Evolutionary conservation across 805 yeast genomes (phyloP).

Genomic region (Starmerella khaoyaiensis): DNA sequence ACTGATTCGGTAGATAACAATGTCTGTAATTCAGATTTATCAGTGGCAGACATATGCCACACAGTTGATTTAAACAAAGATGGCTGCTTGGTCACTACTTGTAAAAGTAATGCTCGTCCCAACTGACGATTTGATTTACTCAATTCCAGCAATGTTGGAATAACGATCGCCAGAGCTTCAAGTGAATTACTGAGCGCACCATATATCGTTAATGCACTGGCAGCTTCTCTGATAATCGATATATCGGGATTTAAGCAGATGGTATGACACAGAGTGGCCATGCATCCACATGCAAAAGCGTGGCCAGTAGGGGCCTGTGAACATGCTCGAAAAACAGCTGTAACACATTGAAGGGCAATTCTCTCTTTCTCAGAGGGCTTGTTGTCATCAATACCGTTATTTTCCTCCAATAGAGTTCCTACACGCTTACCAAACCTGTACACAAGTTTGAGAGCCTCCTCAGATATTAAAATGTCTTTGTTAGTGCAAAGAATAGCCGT

Average conservation of each 20-base stretch:
- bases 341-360: conserved; percentile 50
- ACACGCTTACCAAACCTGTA: conserved; percentile 17
- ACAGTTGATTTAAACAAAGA: conserved; percentile 29
- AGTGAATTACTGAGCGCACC: conserved; percentile 11
- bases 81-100: conserved; percentile 25
- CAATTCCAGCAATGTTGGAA: conserved; percentile 13
- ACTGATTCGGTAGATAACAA: conserved; percentile 12
- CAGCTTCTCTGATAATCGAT: conserved; percentile 1
- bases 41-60: conserved; percentile 34
- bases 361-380: not conserved
- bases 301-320: conserved; percentile 8
- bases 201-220: conserved; percentile 13
- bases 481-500: conserved; percentile 17
- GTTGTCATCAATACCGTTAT: not conserved
- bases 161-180: conserved; percentile 7
- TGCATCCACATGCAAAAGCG: conserved; percentile 16
- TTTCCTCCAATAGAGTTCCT: conserved; percentile 6
- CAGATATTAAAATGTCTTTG: conserved; percentile 5
- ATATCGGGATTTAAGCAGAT: no score
- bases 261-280: conserved; percentile 8
- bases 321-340: conserved; percentile 35
- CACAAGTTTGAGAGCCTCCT: conserved; percentile 6
- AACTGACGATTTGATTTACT: not conserved
- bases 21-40: conserved; percentile 15
- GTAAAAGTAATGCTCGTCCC: conserved; percentile 22